Evolutionary conservation across 1,284 basidiomycete genomes (phyloP), one percentile per base, ranked within the genome.

Genomic region (Ceratobasidium sp.): DNA sequence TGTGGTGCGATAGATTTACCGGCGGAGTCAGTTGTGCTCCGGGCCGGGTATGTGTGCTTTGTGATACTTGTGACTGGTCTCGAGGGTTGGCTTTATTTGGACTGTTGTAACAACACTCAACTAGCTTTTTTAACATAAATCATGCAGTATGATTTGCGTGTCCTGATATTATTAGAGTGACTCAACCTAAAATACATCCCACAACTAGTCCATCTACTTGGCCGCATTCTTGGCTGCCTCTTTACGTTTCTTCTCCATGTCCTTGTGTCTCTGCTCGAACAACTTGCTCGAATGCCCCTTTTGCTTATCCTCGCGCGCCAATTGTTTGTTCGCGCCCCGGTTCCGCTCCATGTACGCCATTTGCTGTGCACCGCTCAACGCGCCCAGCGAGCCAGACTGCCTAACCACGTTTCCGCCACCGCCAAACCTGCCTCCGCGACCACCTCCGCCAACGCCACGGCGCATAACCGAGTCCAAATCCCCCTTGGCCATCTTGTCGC

Each of bases 311-410:
- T 91, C 89, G 71, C 88, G 85, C 53, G 92, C 88, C 40, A 96
- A 83, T 73, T 88, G 87, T 80, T 90, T 90, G 82, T 96, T 96
- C 71, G 90, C 88, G 34, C 88, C 91, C 80, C 93, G 94, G 81
- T 94, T 95, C 79, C 93, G 91, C 79, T 96, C 94, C 62, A 92
- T 84, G 76, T 95, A 96, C 71, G 88, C 91, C 89, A 96, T 91
- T 77, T 94, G 90, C 75, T 93, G 90, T 6, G 87, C 94, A 49
- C 94, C 93, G 76, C 90, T 92, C 73, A 98, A 82, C 49, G 93
- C 91, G 13, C 88, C 88, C 68, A 98, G 83, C 31, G 90, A 91
- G 0, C 94, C 94, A 3, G 89, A 90, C 70, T 92, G 94, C 72
- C 94, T 84, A 76, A 94, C 91, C 12, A 88, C 89, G 77, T 88